These are phyloP conservation scores for Sutorius eximius DNA, from an alignment of 1,284 basidiomycete species.

Conservation along the genomic window DNA sequence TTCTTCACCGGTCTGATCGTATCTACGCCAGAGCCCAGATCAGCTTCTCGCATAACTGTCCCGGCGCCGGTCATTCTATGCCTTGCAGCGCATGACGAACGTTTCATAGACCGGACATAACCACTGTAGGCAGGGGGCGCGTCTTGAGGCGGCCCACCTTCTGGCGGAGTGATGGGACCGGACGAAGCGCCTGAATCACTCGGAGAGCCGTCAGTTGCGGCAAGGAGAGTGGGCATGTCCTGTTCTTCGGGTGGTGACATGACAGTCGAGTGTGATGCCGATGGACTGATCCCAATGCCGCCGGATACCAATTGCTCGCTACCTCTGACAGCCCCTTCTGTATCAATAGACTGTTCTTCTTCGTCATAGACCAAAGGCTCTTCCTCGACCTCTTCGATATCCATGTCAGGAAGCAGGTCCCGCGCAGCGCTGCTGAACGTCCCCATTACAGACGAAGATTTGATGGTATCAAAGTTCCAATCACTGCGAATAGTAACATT, in stretches of 20 bases:
- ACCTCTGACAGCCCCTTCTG: slow-evolving; percentile 60
- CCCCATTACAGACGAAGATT: slow-evolving; percentile 70
- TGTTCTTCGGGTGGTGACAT: slow-evolving; percentile 43
- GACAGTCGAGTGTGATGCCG: slow-evolving; percentile 68
- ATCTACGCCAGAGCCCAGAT: slow-evolving; percentile 81
- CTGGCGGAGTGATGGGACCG: slow-evolving; percentile 34
- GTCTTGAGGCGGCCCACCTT: slow-evolving; percentile 40
- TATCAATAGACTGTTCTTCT: slow-evolving; percentile 55
- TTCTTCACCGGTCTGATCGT: slow-evolving; percentile 93
- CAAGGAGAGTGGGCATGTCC: slow-evolving; percentile 43
- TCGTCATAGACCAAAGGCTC: slow-evolving; percentile 45
- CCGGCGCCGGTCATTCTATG: slow-evolving; percentile 64
- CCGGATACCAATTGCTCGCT: slow-evolving; percentile 47
- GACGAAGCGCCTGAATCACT: slow-evolving; percentile 39
- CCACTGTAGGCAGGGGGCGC: slow-evolving; percentile 64
- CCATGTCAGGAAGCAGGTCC: slow-evolving; percentile 62
- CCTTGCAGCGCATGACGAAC: slow-evolving; percentile 74
- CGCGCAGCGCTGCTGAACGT: slow-evolving; percentile 67
- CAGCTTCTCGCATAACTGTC: slow-evolving; percentile 76
- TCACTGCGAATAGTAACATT: slow-evolving; percentile 79
- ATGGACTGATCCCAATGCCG: slow-evolving; percentile 51
- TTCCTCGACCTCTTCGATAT: slow-evolving; percentile 49
- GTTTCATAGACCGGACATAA: slow-evolving; percentile 53
- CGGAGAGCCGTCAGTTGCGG: slow-evolving; percentile 35
- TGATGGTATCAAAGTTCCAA: slow-evolving; percentile 95